These are phyloP conservation scores for Beauveria sp. DNA, from an alignment of 2,329 filamentous ascomycete species.

Conservation along the genomic window DNA sequence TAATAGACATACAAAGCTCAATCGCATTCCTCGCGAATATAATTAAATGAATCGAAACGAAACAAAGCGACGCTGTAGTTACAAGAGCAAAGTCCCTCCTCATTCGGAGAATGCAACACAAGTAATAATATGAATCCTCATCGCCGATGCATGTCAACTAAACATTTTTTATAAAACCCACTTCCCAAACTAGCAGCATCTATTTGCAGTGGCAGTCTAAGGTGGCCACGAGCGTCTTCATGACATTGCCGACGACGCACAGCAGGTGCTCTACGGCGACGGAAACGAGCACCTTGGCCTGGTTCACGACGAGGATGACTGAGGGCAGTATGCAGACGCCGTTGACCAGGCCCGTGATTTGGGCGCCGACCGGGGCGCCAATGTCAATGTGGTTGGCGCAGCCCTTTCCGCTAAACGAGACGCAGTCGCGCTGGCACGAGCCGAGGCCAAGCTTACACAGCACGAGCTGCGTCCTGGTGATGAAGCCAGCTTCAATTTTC, in stretches of 20 bases:
- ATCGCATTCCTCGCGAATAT: not conserved
- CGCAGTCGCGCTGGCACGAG: conserved; percentile 29
- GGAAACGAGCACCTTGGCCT: conserved; percentile 19
- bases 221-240: conserved; percentile 21
- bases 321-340: conserved; percentile 27
- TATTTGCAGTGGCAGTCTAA: conserved; percentile 29
- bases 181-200: not conserved
- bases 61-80: conserved; percentile 2
- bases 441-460: conserved; percentile 25
- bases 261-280: conserved; percentile 24
- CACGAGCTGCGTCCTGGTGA: conserved; percentile 18
- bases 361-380: conserved; percentile 16
- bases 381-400: conserved; percentile 32
- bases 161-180: not conserved
- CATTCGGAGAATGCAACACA: not conserved
- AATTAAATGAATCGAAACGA: not conserved
- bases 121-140: not conserved
- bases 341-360: conserved; percentile 20
- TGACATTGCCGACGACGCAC: conserved; percentile 25
- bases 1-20: not conserved
- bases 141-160: not conserved
- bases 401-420: conserved; percentile 30
- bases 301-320: conserved; percentile 21
- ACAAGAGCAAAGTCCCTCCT: not conserved
- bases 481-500: conserved; percentile 19